These are phyloP conservation scores for Phalaenopsis hybrid DNA, from an alignment of 116 monocot genomes.

Conservation along the genomic window DNA sequence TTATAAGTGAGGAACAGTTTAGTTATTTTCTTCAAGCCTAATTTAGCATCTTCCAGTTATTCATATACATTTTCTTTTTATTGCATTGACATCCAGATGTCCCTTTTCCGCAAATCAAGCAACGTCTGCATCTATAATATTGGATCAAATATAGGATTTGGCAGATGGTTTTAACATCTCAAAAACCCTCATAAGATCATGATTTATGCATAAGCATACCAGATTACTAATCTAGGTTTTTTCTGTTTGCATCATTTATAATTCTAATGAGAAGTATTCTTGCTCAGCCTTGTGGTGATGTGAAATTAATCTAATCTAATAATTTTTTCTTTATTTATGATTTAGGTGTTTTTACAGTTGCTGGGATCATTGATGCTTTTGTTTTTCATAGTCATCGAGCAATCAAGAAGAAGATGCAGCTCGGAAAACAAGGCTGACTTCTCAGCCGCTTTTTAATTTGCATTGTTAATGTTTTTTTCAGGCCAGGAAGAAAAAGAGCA, in stretches of 20 bases:
- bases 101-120: no score
- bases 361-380: slow-evolving; percentile 16
- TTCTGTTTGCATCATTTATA: neutral
- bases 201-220: neutral
- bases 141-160: neutral
- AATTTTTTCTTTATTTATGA: neutral
- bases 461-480: neutral
- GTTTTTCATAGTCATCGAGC: slow-evolving; percentile 18
- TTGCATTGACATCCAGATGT: no score
- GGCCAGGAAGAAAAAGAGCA: neutral
- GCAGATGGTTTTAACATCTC: neutral
- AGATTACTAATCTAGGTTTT: neutral
- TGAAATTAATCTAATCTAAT: neutral
- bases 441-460: neutral
- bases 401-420: slow-evolving; percentile 22
- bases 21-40: no score
- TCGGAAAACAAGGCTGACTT: slow-evolving; percentile 15
- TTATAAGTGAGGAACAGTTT: no score
- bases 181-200: neutral
- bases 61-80: no score
- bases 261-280: neutral
- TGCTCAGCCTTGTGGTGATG: neutral
- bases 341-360: slow-evolving; percentile 19
- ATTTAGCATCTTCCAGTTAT: no score
- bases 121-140: no score